Evolutionary conservation across 495 filamentous ascomycete species (phyloP), one percentile per base, ranked within the genome.

Genomic region (Polyplosphaeria fusca): DNA sequence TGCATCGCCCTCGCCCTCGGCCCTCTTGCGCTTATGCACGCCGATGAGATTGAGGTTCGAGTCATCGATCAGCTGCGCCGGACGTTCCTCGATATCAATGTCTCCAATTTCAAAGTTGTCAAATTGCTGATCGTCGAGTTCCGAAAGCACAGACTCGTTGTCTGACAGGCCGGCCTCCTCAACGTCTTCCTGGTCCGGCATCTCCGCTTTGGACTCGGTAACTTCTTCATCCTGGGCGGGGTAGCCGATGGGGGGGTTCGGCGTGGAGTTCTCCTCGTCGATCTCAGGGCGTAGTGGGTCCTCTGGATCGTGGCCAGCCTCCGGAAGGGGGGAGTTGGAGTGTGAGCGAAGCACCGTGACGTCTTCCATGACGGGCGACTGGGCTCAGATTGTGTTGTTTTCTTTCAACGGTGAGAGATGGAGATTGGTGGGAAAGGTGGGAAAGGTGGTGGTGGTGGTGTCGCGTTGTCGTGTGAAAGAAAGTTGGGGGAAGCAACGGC

Each of bases 91-190:
- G 63, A 91, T 78, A 32, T 82, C 82, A 42, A 91, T 81, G 26
- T 83, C 82, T 51, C 78, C 80, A 0, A 86, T 87, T 65, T 96
- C 89, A 71, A 95, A 96, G 62, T 95, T 84, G 41, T 87, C 85
- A 71, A 99, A 96, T 68, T 94, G 85, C 41, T 86, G 86, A 68
- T 97, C 93, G 70, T 97, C 94, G 63, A 98, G 86, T 69, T 98
- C 93, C 9, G 91, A 96, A n/a, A 73, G 67, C 20, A 58, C 70
- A 27, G 64, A 68, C 45, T 70, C 70, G 22, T 68, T 55, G 35
- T 68, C 65, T 20, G 60, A 61, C 14, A 95, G 81, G 48, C 88
- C 81, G n/a, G 87, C 89, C 27, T 55, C 64, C 25, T 65, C 60
- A 12, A 51, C 11, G 20, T 61, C 55, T 39, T 92, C 88, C 57